A percentile compares a stretch with the other conserved stretches of the same genome.
phyloP scores from a whole-genome alignment of 1,284 basidiomycete genomes.

The Neolentinus lepideus region DNA sequence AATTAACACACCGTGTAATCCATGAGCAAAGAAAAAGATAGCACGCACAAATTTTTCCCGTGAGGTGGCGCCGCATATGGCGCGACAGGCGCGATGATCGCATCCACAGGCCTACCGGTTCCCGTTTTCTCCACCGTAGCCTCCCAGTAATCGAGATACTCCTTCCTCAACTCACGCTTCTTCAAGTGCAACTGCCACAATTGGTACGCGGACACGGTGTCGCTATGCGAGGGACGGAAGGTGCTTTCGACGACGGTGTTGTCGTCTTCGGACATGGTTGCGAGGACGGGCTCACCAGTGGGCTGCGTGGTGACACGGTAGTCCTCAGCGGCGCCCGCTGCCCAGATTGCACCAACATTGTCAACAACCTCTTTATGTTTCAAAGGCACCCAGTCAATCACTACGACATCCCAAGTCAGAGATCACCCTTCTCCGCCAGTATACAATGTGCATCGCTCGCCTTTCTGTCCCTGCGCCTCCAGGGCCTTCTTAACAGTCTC shows the following conservation, averaged over 20 bases:
- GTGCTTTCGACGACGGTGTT: conserved; percentile 5
- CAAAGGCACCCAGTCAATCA: conserved; percentile 44
- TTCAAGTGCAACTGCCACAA: conserved; percentile 37
- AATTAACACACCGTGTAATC: background rate
- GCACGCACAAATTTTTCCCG: conserved; percentile 23
- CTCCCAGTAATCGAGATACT: conserved; percentile 40
- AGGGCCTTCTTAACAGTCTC: conserved; percentile 37
- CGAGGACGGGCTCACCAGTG: conserved; percentile 25
- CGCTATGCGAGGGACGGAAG: conserved; percentile 7
- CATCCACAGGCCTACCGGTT: conserved; percentile 39
- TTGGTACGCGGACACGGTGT: conserved; percentile 22
- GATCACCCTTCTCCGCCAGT: background rate
- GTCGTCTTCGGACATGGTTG: conserved; percentile 19
- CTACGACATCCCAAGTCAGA: conserved; percentile 15
- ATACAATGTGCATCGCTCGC: conserved; percentile 14
- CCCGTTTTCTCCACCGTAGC: conserved; percentile 29
- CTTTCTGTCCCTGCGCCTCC: conserved; percentile 40
- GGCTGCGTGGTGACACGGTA: conserved; percentile 16
- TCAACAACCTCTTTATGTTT: conserved; percentile 44
- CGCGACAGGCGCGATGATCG: conserved; percentile 30
- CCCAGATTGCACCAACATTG: conserved; percentile 32
- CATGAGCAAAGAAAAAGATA: conserved; percentile 4
- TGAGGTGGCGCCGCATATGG: conserved; percentile 30
- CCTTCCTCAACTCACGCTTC: conserved; percentile 29
- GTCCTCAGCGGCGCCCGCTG: conserved; percentile 23